Conservation (phyloP, 1,284 basidiomycete genomes). For the Irpex rosettiformis region DNA sequence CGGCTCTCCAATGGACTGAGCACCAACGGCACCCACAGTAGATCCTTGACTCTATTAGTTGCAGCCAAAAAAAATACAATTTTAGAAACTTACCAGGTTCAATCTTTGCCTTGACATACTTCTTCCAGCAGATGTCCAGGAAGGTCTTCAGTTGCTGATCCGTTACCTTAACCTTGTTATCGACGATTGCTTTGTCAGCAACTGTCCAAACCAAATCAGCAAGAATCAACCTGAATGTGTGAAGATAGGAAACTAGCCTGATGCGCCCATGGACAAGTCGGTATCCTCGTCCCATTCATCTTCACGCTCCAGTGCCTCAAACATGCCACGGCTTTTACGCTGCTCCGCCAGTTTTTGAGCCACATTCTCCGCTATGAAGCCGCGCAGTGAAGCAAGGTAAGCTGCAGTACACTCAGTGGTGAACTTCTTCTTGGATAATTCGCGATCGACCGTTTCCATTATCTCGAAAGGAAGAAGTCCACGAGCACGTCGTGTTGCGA, state of each 20-base stretch:
- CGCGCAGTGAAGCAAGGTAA: slow-evolving; percentile 75
- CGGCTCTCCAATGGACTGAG: slow-evolving; percentile 99
- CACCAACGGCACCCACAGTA: slow-evolving; percentile 97
- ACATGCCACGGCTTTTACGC: slow-evolving; percentile 81
- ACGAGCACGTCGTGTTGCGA: slow-evolving; percentile 53
- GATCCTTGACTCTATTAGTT: slow-evolving; percentile 56
- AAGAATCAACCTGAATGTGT: neutral
- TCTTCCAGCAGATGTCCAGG: slow-evolving; percentile 85
- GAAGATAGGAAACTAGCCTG: slow-evolving; percentile 40
- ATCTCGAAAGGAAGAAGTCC: slow-evolving; percentile 90
- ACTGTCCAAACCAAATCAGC: slow-evolving; percentile 32
- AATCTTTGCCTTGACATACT: slow-evolving; percentile 92
- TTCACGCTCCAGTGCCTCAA: slow-evolving; percentile 73
- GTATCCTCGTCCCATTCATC: slow-evolving; percentile 79
- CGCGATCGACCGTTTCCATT: slow-evolving; percentile 65
- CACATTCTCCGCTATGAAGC: slow-evolving; percentile 73
- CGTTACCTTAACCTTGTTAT: slow-evolving; percentile 92
- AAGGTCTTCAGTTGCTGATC: slow-evolving; percentile 77
- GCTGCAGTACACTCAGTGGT: slow-evolving; percentile 70
- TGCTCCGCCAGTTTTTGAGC: slow-evolving; percentile 67
- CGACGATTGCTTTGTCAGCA: slow-evolving; percentile 68
- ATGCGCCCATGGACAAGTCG: slow-evolving; percentile 75
- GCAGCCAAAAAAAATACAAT: no score
- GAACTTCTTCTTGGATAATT: slow-evolving; percentile 61
- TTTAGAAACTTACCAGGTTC: slow-evolving; percentile 79